Evolutionary conservation across 2,329 filamentous ascomycete species (phyloP).

Genomic region (Phaeosphaeriaceae sp.): DNA sequence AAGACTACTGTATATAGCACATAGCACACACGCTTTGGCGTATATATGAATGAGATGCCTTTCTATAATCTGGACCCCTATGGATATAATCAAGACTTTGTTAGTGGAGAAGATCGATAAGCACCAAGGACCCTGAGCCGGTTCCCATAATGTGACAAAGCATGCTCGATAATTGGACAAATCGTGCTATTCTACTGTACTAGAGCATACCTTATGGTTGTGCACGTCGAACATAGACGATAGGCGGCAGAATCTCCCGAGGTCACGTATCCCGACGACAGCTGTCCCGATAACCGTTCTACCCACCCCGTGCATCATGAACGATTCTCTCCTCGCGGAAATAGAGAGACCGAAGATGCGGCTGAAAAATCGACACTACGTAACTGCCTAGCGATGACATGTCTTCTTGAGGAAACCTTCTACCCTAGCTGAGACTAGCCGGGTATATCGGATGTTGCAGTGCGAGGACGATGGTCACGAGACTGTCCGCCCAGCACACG

Average conservation of each 20-base stretch:
- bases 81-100: neutral
- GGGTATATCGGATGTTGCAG: conserved; percentile 16
- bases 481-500: conserved; percentile 17
- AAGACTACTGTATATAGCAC: neutral
- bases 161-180: neutral
- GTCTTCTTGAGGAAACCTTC: conserved; percentile 4
- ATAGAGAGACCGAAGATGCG: neutral
- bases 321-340: neutral
- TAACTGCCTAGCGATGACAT: conserved; percentile 11
- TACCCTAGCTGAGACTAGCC: conserved; percentile 11
- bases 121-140: neutral
- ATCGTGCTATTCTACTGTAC: too few relatives aligned
- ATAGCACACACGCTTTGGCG: neutral
- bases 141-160: neutral
- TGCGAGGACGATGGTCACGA: conserved; percentile 15
- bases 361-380: conserved; percentile 15
- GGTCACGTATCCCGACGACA: neutral
- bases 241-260: too few relatives aligned
- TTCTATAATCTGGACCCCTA: neutral
- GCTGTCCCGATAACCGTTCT: neutral
- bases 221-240: too few relatives aligned
- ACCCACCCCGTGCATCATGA: neutral
- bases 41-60: neutral
- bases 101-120: neutral
- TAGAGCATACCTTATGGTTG: too few relatives aligned